A percentile compares a stretch with the other conserved stretches of the same genome.
Evolutionary conservation across 2,329 filamentous ascomycete genomes (phyloP).

Genomic region (Pyrenophora teres): DNA sequence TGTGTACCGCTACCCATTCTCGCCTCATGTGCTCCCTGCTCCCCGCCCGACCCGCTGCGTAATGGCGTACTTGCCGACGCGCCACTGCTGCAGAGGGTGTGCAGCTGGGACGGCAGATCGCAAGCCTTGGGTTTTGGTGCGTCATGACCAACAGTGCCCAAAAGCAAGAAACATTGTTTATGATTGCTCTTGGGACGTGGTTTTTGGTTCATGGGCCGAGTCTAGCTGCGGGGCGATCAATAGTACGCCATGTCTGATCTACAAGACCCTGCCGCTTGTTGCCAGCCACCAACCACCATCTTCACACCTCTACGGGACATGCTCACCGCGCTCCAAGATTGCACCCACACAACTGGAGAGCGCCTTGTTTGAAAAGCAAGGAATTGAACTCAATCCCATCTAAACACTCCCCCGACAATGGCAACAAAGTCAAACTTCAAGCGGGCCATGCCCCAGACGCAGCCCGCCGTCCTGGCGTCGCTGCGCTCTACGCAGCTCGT

Average conservation of each 20-base stretch:
- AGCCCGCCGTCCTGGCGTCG: conserved; percentile 67
- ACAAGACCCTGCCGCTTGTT: conserved; percentile 14
- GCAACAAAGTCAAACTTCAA: conserved; percentile 56
- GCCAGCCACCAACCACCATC: conserved; percentile 14
- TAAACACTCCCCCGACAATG: conserved; percentile 20
- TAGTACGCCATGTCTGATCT: conserved; percentile 15
- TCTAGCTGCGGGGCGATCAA: conserved; percentile 12
- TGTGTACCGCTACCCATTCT: no score
- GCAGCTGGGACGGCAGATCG: no score
- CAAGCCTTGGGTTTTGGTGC: no score
- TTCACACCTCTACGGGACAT: conserved; percentile 12
- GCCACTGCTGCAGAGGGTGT: no score
- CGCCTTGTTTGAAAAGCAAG: conserved; percentile 3
- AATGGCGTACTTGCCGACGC: no score
- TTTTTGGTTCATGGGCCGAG: conserved; percentile 2
- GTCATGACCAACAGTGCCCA: no score
- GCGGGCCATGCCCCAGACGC: conserved; percentile 45
- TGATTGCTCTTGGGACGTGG: background rate
- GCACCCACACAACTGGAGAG: conserved; percentile 6
- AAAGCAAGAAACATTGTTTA: background rate
- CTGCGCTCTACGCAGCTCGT: conserved; percentile 82
- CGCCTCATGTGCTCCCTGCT: no score
- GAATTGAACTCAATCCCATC: background rate
- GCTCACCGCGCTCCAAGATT: conserved; percentile 12
- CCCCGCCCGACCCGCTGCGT: no score